A percentile compares a stretch with the other conserved stretches of the same genome.
These are phyloP conservation scores for Fusarium sp. DNA, from an alignment of 2,329 filamentous ascomycete species.

Conservation along the genomic window DNA sequence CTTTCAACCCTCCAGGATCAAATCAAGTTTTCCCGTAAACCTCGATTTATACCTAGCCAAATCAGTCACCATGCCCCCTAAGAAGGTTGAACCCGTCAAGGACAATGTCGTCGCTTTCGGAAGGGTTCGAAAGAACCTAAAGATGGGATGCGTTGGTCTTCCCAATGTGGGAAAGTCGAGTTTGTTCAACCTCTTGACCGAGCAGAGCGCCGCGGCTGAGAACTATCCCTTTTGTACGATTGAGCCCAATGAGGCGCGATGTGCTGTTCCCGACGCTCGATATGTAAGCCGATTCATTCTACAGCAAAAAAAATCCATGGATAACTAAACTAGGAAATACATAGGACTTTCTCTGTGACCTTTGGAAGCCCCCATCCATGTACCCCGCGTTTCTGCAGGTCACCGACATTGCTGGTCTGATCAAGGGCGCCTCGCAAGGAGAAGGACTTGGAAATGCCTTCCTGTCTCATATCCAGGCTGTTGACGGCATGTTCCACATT, in stretches of 20 bases:
- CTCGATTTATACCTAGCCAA: constrained; percentile 2
- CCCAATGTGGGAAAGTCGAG: constrained; percentile 61
- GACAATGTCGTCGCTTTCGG: constrained; percentile 61
- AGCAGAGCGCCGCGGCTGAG: constrained; percentile 58
- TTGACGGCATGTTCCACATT: constrained; percentile 60
- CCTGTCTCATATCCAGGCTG: constrained; percentile 59
- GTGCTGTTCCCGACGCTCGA: constrained; percentile 57
- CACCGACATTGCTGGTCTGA: constrained; percentile 59
- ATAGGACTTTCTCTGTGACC: constrained; percentile 58
- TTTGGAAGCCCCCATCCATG: constrained; percentile 60
- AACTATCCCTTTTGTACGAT: constrained; percentile 62
- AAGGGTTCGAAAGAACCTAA: constrained; percentile 57
- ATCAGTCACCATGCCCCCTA: constrained; percentile 53
- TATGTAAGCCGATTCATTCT: constrained; percentile 51
- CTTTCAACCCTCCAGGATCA: constrained; percentile 12
- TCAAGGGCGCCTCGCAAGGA: constrained; percentile 58
- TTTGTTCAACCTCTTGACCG: constrained; percentile 59
- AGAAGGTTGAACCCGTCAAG: constrained; percentile 54
- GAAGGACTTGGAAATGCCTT: constrained; percentile 60
- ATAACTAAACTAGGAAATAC: constrained; percentile 14
- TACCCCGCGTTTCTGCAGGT: constrained; percentile 59
- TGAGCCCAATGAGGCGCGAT: constrained; percentile 60
- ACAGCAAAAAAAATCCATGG: background rate
- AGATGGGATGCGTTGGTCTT: constrained; percentile 60
- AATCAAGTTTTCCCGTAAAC: constrained; percentile 4